Evolutionary conservation across 2,329 filamentous ascomycete species (phyloP).

Genomic region (Diatrype stigma): DNA sequence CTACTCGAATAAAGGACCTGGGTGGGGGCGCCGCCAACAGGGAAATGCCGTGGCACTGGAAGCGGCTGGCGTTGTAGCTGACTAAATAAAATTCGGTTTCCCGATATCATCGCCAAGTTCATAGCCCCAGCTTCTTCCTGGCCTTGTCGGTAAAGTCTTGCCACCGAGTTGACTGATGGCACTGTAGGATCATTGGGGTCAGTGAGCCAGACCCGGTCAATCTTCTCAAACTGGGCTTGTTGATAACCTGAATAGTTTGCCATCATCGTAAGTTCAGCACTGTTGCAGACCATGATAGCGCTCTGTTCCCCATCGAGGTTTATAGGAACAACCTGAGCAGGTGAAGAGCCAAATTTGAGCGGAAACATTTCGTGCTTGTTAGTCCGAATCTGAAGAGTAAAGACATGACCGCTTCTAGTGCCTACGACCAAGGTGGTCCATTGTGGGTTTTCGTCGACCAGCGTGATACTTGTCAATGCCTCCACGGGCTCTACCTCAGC

Average conservation of each 20-base stretch:
- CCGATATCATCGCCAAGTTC: slow-evolving; percentile 47
- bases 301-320: slow-evolving; percentile 36
- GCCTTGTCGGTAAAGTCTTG: slow-evolving; percentile 37
- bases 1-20: slow-evolving; percentile 52
- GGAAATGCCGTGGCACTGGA: slow-evolving; percentile 27
- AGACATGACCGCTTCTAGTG: slow-evolving; percentile 48
- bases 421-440: slow-evolving; percentile 38
- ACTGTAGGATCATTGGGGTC: slow-evolving; percentile 44
- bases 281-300: slow-evolving; percentile 38
- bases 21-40: slow-evolving; percentile 38
- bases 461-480: slow-evolving; percentile 43
- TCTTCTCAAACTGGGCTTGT: slow-evolving; percentile 32
- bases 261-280: slow-evolving; percentile 23
- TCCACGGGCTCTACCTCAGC: slow-evolving; percentile 24
- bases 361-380: slow-evolving; percentile 6
- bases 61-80: slow-evolving; percentile 38
- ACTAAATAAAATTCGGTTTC: slow-evolving; percentile 47
- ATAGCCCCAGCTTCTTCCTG: slow-evolving; percentile 35
- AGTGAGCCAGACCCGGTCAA: slow-evolving; percentile 47
- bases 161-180: slow-evolving; percentile 44
- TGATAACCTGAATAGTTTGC: slow-evolving; percentile 7
- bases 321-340: slow-evolving; percentile 23
- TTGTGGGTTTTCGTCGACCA: slow-evolving; percentile 23
- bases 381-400: slow-evolving; percentile 32
- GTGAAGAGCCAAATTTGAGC: slow-evolving; percentile 24